Evolutionary conservation across 371 early-diverging fungal species (phyloP).

Genomic region (Zopfochytrium polystomum): DNA sequence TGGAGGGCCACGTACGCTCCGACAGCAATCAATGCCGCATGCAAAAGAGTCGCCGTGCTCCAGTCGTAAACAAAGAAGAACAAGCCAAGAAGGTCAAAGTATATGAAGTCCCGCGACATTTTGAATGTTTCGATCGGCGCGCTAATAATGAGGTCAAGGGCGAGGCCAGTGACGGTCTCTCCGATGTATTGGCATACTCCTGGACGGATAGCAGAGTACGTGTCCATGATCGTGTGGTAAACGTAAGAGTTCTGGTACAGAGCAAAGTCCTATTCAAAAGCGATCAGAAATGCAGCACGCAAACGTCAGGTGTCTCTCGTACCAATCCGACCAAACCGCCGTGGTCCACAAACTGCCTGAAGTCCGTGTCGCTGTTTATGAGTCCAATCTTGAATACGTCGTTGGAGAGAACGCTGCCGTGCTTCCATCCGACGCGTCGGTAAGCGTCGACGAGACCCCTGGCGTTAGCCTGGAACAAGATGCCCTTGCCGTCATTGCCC

Average conservation of each 20-base stretch:
- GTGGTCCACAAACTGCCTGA: slow-evolving; percentile 69
- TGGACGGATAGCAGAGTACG: slow-evolving; percentile 54
- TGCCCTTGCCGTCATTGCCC: slow-evolving; percentile 68
- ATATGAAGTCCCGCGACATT: slow-evolving; percentile 57
- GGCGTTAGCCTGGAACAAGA: slow-evolving; percentile 75
- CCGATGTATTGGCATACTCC: slow-evolving; percentile 74
- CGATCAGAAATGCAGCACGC: no score
- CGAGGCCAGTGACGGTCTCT: slow-evolving; percentile 61
- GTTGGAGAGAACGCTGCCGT: slow-evolving; percentile 70
- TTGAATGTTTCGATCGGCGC: slow-evolving; percentile 50
- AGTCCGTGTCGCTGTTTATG: slow-evolving; percentile 73
- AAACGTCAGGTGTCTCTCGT: no score
- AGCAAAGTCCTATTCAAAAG: no score
- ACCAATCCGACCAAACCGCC: slow-evolving; percentile 61
- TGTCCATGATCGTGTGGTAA: slow-evolving; percentile 73
- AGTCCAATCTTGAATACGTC: slow-evolving; percentile 74
- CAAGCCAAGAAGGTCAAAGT: slow-evolving; percentile 64
- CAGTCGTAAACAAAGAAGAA: slow-evolving; percentile 62
- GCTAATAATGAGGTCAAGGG: slow-evolving; percentile 55
- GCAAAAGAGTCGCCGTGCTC: slow-evolving; percentile 53
- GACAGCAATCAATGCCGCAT: slow-evolving; percentile 20
- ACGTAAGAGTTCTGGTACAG: no score
- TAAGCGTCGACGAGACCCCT: slow-evolving; percentile 69
- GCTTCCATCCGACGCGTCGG: slow-evolving; percentile 64
- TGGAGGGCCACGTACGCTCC: no score